These are phyloP conservation scores for Clitoria ternatea DNA, from an alignment of 306 rosid genomes.

Conservation along the genomic window DNA sequence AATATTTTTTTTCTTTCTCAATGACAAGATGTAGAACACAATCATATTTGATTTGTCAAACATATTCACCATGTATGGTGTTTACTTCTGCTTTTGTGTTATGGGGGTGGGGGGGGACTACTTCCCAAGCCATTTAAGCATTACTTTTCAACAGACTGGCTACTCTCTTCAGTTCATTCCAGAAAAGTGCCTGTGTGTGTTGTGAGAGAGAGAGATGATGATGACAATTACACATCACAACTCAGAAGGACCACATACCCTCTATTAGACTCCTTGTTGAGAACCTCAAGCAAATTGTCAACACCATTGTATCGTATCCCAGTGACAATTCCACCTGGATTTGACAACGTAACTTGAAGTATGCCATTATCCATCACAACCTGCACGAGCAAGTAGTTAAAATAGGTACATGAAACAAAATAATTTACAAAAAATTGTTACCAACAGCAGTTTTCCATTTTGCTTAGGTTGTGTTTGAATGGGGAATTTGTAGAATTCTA, in stretches of 20 bases:
- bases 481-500: no score
- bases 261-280: constrained; percentile 71
- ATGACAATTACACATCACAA: background rate
- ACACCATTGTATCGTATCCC: constrained; percentile 71
- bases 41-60: constrained; percentile 1
- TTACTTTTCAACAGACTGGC: background rate
- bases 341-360: constrained; percentile 75
- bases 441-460: no score
- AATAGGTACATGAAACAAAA: background rate
- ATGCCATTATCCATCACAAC: constrained; percentile 95
- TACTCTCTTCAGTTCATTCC: background rate
- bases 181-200: background rate
- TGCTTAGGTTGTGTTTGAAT: no score
- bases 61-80: background rate
- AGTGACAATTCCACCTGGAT: constrained; percentile 82
- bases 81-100: background rate
- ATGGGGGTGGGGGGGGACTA: no score
- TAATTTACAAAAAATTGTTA: no score
- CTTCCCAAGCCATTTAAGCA: background rate
- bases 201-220: background rate
- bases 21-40: constrained; percentile 7
- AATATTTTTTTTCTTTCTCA: background rate
- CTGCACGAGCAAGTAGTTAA: constrained; percentile 43
- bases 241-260: constrained; percentile 46
- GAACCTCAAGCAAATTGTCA: constrained; percentile 88